These are phyloP conservation scores for Macrocystidia cucumis DNA, from an alignment of 1,284 basidiomycete genomes.

Conservation along the genomic window DNA sequence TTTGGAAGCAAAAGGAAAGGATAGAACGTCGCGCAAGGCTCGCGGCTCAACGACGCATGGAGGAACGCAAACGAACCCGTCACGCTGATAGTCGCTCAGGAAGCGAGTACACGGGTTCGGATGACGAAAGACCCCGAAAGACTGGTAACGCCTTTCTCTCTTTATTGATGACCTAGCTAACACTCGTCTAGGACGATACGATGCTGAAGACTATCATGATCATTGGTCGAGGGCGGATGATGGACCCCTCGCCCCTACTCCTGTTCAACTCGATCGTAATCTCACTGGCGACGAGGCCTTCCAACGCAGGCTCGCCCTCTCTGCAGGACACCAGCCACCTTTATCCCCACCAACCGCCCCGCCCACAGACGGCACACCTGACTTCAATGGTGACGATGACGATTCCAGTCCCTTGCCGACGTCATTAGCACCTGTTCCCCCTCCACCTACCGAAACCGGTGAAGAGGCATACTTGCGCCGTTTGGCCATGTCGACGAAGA, in stretches of 20 bases:
- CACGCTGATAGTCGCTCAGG: constrained; percentile 59
- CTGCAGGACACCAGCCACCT: constrained; percentile 17
- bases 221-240: constrained; percentile 47
- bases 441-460: constrained; percentile 36
- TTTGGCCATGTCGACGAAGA: constrained; percentile 41
- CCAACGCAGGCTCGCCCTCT: constrained; percentile 51
- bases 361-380: not conserved
- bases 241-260: constrained; percentile 25
- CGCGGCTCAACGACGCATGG: constrained; percentile 46
- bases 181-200: constrained; percentile 43
- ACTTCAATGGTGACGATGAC: constrained; percentile 15
- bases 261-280: constrained; percentile 24
- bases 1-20: constrained; percentile 66
- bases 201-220: constrained; percentile 37
- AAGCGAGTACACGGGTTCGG: constrained; percentile 53
- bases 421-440: constrained; percentile 10
- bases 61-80: constrained; percentile 53
- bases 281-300: constrained; percentile 60
- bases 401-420: constrained; percentile 23
- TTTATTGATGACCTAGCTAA: not conserved
- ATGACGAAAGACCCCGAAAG: constrained; percentile 66
- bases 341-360: constrained; percentile 11
- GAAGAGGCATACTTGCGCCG: constrained; percentile 66
- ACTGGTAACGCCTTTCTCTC: constrained; percentile 40
- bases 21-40: constrained; percentile 62